Conservation (phyloP, 306 rosid species). For the Comarum palustre region DNA sequence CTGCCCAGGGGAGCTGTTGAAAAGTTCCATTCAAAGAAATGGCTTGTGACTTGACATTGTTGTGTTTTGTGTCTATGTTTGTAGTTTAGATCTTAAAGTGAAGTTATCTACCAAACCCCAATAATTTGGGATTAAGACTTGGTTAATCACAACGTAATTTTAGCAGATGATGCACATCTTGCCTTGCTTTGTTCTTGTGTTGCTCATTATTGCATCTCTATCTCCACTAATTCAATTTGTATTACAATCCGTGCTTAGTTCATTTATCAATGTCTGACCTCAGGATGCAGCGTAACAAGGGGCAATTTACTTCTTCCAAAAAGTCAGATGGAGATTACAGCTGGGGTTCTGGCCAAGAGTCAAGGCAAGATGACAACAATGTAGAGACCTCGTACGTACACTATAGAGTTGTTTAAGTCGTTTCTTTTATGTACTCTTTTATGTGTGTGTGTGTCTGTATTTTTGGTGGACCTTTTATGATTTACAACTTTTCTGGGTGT, state of each 20-base stretch:
- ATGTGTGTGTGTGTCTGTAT: background rate
- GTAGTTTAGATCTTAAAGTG: background rate
- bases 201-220: background rate
- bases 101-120: background rate
- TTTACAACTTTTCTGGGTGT: constrained; percentile 24
- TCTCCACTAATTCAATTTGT: background rate
- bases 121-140: background rate
- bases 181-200: background rate
- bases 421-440: constrained; percentile 7
- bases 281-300: constrained; percentile 98
- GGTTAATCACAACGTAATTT: background rate
- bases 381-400: constrained; percentile 68
- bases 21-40: background rate
- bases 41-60: background rate
- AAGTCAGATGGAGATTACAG: constrained; percentile 70
- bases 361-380: constrained; percentile 63
- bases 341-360: constrained; percentile 63
- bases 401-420: constrained; percentile 8
- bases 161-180: background rate
- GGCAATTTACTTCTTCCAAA: constrained; percentile 88
- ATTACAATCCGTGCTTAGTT: constrained; percentile 23
- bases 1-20: background rate
- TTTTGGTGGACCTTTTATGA: background rate
- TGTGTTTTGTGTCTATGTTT: background rate
- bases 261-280: constrained; percentile 23